Evolutionary conservation across 2,329 filamentous ascomycete genomes (phyloP).

Genomic region (Penicillium frequentans): DNA sequence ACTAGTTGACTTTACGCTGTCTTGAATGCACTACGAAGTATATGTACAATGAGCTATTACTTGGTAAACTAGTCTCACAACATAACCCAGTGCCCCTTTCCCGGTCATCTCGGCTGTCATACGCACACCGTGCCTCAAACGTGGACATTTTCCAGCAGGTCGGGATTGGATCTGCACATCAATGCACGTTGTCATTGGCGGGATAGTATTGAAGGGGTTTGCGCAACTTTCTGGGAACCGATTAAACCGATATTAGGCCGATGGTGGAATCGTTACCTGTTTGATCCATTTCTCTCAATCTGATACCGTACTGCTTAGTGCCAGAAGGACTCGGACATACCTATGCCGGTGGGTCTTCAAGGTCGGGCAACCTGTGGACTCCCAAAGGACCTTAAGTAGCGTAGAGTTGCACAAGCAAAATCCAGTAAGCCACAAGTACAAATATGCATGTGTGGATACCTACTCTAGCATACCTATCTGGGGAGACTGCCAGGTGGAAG

Average conservation of each 20-base stretch:
- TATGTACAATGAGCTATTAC: neutral
- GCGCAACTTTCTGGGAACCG: neutral
- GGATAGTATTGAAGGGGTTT: neutral
- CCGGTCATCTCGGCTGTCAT: neutral
- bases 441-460: too few relatives aligned
- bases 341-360: neutral
- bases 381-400: too few relatives aligned
- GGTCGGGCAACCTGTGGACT: neutral
- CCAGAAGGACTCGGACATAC: neutral
- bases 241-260: neutral
- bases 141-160: neutral
- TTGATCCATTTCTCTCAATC: neutral
- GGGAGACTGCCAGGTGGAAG: too few relatives aligned
- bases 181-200: neutral
- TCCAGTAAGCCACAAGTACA: too few relatives aligned
- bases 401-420: neutral
- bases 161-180: neutral
- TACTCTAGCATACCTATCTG: too few relatives aligned
- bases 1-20: neutral
- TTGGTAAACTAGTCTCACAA: neutral
- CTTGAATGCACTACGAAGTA: neutral
- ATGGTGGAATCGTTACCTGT: neutral
- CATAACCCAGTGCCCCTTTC: neutral
- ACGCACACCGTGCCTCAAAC: conserved; percentile 3
- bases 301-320: neutral